Conservation (phyloP, 345 rosid species). For the Gossypium mustelinum region DNA sequence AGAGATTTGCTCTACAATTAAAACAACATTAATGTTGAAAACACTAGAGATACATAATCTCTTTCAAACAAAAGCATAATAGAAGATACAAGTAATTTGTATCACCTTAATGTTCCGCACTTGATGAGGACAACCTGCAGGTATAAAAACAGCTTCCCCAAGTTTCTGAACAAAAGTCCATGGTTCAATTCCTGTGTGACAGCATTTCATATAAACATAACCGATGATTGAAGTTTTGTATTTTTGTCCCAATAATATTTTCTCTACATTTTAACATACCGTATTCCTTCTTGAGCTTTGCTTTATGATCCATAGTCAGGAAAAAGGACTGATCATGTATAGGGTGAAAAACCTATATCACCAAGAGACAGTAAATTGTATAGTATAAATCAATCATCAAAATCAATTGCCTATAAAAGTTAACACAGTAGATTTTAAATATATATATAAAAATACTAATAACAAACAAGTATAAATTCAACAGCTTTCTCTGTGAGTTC, state of each 20-base stretch:
- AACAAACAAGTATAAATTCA: neutral
- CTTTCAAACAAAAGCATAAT: neutral
- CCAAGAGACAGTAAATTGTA: neutral
- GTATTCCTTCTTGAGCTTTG: constrained; percentile 68
- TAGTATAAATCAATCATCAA: neutral
- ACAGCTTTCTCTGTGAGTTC: neutral
- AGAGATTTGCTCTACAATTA: neutral
- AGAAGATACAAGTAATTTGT: neutral
- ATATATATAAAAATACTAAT: neutral
- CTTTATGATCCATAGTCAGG: constrained; percentile 51
- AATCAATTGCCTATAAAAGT: neutral
- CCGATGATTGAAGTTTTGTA: neutral
- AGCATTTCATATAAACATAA: neutral
- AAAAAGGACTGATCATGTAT: constrained; percentile 72
- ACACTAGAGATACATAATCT: neutral
- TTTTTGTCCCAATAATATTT: neutral
- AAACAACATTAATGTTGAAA: neutral
- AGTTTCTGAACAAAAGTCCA: constrained; percentile 65
- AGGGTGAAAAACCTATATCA: constrained; percentile 57
- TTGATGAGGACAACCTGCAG: constrained; percentile 77
- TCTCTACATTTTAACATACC: constrained; percentile 32
- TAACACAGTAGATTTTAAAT: neutral
- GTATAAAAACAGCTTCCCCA: constrained; percentile 70
- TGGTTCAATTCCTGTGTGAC: constrained; percentile 48
- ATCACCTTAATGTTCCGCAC: constrained; percentile 62